Base-by-base conservation (phyloP, 768 basidiomycete genomes). In the Hericium erinaceus region DNA sequence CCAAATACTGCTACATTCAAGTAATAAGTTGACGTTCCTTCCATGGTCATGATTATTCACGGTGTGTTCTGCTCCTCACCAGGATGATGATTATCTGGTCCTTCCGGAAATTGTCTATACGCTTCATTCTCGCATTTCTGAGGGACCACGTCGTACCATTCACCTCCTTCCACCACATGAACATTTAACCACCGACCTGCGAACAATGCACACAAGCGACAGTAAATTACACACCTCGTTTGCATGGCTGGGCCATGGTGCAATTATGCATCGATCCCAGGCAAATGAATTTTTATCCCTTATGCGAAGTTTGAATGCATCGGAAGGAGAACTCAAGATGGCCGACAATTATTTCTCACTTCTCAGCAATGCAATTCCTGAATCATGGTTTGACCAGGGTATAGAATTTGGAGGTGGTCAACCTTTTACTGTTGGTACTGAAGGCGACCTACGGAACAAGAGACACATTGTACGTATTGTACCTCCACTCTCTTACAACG, bases 81-180 rank as follows among this genome's bases (percentile, higher is more conserved):
- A 86, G 85, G 85, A 87, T 63, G 85, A 88, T 64, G 86, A 86
- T 67, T 87, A 81, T 64, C 71, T 87, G 20, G 65, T 88, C 51
- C 67, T 72, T 33, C 80, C 85, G 8, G 79, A 83, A 60, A 73
- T 84, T 37, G 77, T 87, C 57, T 71, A 72, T 38, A 66, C 78
- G 0, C 71, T 87, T n/a, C 74, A 75, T 4, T 59, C 70, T 37
- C 74, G 77, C 50, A 69, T 80, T 54, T 40, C 59, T 58, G 26
- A 70, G 66, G 9, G 49, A 15, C 58, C 58, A 11, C 53, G 62
- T 16, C 60, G 66, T 11, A 64, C 69, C 11, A 77, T 87, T 38
- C 76, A 82, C 63, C 72, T 86, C 13, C 75, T 83, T 52, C 84
- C 85, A 2, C 72, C 83, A 2, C 77, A 83, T 55, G 84, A 87